Conservation (phyloP, 2,329 filamentous ascomycete genomes). For the Chaetomiaceae sp. region DNA sequence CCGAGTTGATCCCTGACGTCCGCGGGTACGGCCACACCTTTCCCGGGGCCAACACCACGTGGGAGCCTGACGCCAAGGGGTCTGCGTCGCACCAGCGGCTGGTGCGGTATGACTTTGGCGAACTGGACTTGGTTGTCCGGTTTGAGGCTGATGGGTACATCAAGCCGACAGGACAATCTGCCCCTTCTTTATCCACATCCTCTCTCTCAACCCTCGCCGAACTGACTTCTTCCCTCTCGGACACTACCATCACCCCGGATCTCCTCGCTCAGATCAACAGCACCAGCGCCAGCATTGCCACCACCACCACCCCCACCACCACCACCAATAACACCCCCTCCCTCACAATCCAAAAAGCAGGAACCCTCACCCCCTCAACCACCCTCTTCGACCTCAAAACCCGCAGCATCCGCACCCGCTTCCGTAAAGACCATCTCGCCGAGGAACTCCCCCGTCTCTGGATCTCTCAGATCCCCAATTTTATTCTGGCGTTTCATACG, state of each 20-base stretch:
- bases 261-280: no score
- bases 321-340: neutral
- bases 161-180: neutral
- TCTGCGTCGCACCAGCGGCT: slow-evolving; percentile 61
- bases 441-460: slow-evolving; percentile 41
- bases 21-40: slow-evolving; percentile 63
- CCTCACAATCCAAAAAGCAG: slow-evolving; percentile 20
- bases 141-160: slow-evolving; percentile 57
- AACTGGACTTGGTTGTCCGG: slow-evolving; percentile 47
- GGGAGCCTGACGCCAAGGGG: slow-evolving; percentile 49
- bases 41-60: slow-evolving; percentile 61
- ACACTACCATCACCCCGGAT: neutral
- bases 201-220: neutral
- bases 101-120: slow-evolving; percentile 54
- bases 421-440: slow-evolving; percentile 30
- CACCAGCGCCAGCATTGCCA: no score
- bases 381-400: slow-evolving; percentile 44
- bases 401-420: slow-evolving; percentile 36
- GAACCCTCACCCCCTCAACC: slow-evolving; percentile 30
- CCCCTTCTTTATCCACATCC: neutral
- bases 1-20: slow-evolving; percentile 51
- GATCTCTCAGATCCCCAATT: slow-evolving; percentile 36
- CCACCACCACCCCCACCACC: no score
- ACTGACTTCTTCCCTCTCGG: slow-evolving; percentile 7
- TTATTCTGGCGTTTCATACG: slow-evolving; percentile 40